Conservation (phyloP, 306 rosid genomes). For the Cotoneaster glaucophyllus region DNA sequence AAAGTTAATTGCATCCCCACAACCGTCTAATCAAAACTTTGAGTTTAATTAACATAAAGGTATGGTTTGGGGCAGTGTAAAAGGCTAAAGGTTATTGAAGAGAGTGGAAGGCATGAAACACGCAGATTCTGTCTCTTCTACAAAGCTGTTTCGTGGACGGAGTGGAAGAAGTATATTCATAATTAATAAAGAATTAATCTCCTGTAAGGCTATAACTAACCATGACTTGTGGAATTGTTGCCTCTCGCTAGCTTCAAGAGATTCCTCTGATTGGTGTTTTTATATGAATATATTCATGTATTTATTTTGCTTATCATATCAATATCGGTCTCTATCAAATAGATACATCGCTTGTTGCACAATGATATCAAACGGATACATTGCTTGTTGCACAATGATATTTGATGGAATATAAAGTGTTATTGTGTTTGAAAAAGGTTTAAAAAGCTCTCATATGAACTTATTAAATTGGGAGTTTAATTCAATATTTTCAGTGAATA, state of each 20-base stretch:
- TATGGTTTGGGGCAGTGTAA: conserved; percentile 4
- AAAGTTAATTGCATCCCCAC: conserved; percentile 32
- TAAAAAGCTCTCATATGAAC: conserved; percentile 55
- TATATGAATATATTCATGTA: neutral
- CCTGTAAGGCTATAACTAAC: neutral
- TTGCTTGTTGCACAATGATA: conserved; percentile 33
- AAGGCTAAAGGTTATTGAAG: neutral
- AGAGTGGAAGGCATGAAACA: conserved; percentile 43
- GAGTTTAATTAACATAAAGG: conserved; percentile 8
- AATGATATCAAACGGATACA: conserved; percentile 38
- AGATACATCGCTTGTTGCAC: conserved; percentile 34
- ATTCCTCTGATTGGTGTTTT: neutral
- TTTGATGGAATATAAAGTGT: conserved; percentile 41
- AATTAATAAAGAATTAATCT: neutral
- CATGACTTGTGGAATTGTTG: neutral
- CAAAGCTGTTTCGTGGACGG: conserved; percentile 21
- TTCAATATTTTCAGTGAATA: too few species aligned
- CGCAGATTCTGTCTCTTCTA: conserved; percentile 34
- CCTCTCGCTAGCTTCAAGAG: too few species aligned
- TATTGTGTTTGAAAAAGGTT: conserved; percentile 24
- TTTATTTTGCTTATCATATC: conserved; percentile 4
- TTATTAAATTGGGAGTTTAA: conserved; percentile 29
- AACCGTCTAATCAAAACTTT: conserved; percentile 44
- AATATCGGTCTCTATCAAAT: conserved; percentile 28
- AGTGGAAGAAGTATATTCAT: conserved; percentile 23